Evolutionary conservation across 2,329 filamentous ascomycete genomes (phyloP).

Genomic region (Colletotrichum higginsianum): DNA sequence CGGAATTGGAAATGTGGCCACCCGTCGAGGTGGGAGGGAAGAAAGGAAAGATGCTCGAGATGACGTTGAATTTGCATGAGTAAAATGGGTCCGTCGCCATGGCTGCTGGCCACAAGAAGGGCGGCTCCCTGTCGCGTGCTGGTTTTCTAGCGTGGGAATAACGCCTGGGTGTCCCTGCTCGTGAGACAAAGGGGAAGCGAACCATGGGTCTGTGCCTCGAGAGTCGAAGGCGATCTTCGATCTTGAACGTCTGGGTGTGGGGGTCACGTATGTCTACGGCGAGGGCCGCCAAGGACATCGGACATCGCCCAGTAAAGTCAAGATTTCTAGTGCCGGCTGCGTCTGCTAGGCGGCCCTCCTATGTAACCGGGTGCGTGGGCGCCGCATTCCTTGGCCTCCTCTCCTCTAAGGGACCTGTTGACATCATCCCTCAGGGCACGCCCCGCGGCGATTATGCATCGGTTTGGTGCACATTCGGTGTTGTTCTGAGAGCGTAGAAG

Average conservation of each 20-base stretch:
- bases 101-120: not conserved
- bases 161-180: conserved; percentile 10
- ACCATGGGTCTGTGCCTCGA: not conserved
- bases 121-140: conserved; percentile 6
- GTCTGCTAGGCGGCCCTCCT: conserved; percentile 15
- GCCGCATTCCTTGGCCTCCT: conserved; percentile 29
- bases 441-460: too few relatives aligned
- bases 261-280: not conserved
- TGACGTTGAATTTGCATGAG: conserved; percentile 36
- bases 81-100: conserved; percentile 9
- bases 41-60: not conserved
- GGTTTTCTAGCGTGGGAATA: not conserved
- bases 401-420: conserved; percentile 13
- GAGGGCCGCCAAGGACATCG: not conserved
- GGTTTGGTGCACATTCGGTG: too few relatives aligned
- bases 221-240: not conserved
- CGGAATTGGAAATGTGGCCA: not conserved
- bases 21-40: not conserved
- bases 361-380: conserved; percentile 1
- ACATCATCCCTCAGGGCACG: conserved; percentile 10
- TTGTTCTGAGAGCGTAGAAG: too few relatives aligned
- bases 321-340: conserved; percentile 12
- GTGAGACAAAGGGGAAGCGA: conserved; percentile 6
- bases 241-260: not conserved
- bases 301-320: conserved; percentile 24